These are phyloP conservation scores for Nymphaea thermarum DNA, from an alignment of 164 flowering plant species.

Conservation along the genomic window DNA sequence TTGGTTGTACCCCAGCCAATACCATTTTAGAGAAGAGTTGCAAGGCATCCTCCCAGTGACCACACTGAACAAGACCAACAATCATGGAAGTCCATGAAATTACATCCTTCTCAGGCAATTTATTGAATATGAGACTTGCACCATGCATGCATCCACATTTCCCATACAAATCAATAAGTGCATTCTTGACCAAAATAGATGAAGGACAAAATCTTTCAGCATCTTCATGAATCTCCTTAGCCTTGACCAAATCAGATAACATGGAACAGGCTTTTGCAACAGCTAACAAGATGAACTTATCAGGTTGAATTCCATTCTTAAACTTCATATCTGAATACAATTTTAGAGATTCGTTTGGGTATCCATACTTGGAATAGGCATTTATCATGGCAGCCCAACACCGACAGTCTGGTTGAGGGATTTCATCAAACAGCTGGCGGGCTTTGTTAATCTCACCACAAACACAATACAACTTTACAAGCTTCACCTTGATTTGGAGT, in stretches of 20 bases:
- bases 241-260: constrained; percentile 20
- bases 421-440: constrained; percentile 37
- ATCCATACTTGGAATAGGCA: constrained; percentile 29
- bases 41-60: constrained; percentile 27
- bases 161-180: constrained; percentile 45
- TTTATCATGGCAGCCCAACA: constrained; percentile 34
- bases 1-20: constrained; percentile 30
- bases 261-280: constrained; percentile 41
- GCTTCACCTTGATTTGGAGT: too few relatives aligned
- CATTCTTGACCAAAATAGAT: constrained; percentile 29
- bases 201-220: constrained; percentile 20
- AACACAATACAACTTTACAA: constrained; percentile 9
- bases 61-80: constrained; percentile 31
- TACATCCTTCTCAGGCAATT: constrained; percentile 30
- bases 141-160: constrained; percentile 32
- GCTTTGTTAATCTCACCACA: constrained; percentile 35
- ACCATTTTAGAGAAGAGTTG: constrained; percentile 36
- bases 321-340: constrained; percentile 16
- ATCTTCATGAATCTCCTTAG: constrained; percentile 35
- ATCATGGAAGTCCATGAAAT: constrained; percentile 50
- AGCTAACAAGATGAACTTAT: constrained; percentile 28
- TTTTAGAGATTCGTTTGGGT: constrained; percentile 25
- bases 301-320: constrained; percentile 15
- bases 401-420: constrained; percentile 33
- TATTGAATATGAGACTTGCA: constrained; percentile 26